Evolutionary conservation across 495 filamentous ascomycete genomes (phyloP).

Genomic region (Cercophora scortea): DNA sequence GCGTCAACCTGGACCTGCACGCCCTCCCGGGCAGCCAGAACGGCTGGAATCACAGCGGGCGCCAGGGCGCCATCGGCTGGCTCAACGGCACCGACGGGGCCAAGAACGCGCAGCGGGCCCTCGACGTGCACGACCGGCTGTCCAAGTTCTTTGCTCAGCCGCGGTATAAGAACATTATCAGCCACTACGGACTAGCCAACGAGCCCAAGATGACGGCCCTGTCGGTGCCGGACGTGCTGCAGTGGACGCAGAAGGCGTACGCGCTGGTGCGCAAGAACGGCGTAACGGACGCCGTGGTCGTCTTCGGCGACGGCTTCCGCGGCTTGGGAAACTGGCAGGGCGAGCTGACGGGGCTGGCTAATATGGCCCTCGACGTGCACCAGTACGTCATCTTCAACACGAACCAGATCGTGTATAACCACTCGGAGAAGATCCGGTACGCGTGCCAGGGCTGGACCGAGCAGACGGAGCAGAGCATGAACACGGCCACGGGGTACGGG

Average conservation of each 20-base stretch:
- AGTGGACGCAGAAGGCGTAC: slow-evolving; percentile 62
- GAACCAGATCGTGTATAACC: slow-evolving; percentile 62
- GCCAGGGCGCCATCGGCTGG: slow-evolving; percentile 65
- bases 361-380: slow-evolving; percentile 81
- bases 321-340: slow-evolving; percentile 75
- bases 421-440: slow-evolving; percentile 69
- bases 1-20: slow-evolving; percentile 92
- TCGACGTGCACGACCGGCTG: slow-evolving; percentile 75
- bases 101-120: slow-evolving; percentile 63
- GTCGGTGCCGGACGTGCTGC: slow-evolving; percentile 47
- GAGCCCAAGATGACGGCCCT: slow-evolving; percentile 76
- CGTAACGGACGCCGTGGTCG: slow-evolving; percentile 50
- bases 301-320: slow-evolving; percentile 80
- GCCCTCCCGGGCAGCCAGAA: slow-evolving; percentile 79
- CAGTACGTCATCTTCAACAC: slow-evolving; percentile 88
- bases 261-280: slow-evolving; percentile 62
- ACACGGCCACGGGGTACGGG: slow-evolving; percentile 74
- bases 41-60: slow-evolving; percentile 84
- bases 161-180: slow-evolving; percentile 75
- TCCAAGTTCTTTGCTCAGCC: slow-evolving; percentile 79
- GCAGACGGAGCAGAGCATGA: slow-evolving; percentile 64
- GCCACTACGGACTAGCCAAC: slow-evolving; percentile 80
- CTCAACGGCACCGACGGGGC: slow-evolving; percentile 63
- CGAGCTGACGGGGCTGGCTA: slow-evolving; percentile 45
- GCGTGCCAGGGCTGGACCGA: slow-evolving; percentile 79